phyloP scores from a whole-genome alignment of 306 rosid genomes.

The Casuarina cunninghamiana region DNA sequence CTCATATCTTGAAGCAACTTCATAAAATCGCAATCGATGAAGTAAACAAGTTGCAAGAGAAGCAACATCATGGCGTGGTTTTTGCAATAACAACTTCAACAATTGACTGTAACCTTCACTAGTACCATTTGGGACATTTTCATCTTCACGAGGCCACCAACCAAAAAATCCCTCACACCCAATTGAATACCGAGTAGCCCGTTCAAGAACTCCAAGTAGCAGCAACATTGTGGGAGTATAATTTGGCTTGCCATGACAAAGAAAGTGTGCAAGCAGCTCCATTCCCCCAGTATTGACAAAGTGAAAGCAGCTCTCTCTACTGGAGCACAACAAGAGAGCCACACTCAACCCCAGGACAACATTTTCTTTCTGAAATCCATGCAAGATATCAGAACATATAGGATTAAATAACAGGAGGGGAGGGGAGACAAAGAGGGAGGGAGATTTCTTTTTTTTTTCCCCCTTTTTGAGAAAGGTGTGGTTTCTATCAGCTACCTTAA shows the following conservation, averaged over 20 bases:
- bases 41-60: slow-evolving; percentile 82
- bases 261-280: slow-evolving; percentile 65
- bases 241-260: slow-evolving; percentile 49
- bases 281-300: slow-evolving; percentile 87
- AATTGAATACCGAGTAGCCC: slow-evolving; percentile 75
- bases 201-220: slow-evolving; percentile 88
- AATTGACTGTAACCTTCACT: slow-evolving; percentile 85
- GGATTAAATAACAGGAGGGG: slow-evolving; percentile 15
- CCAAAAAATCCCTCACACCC: slow-evolving; percentile 97
- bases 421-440: slow-evolving; percentile 8
- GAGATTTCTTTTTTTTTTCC: slow-evolving; percentile 1
- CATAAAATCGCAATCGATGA: slow-evolving; percentile 85
- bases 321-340: slow-evolving; percentile 87
- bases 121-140: slow-evolving; percentile 59
- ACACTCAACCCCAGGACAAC: slow-evolving; percentile 77
- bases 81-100: slow-evolving; percentile 76
- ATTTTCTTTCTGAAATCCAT: slow-evolving; percentile 64
- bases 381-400: slow-evolving; percentile 8
- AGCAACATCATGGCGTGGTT: slow-evolving; percentile 88
- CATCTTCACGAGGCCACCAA: slow-evolving; percentile 98
- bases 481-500: slow-evolving; percentile 15
- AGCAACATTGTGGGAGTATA: slow-evolving; percentile 65
- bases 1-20: slow-evolving; percentile 89
- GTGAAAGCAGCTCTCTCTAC: slow-evolving; percentile 86
- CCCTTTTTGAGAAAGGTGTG: not conserved